Conservation (phyloP, 495 filamentous ascomycete species). For the Neurospora sp. region DNA sequence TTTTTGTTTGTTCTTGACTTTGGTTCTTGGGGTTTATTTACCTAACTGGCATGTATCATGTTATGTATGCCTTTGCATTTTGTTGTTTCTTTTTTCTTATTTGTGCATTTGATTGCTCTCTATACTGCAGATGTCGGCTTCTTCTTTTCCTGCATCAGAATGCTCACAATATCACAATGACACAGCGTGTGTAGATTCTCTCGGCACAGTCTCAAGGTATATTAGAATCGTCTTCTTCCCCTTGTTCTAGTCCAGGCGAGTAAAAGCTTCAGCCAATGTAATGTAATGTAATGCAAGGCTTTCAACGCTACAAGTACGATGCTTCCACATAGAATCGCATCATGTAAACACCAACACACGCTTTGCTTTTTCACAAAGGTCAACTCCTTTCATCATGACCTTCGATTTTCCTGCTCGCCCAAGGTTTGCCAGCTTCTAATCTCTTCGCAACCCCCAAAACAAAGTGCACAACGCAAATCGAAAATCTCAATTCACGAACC, state of each 20-base stretch:
- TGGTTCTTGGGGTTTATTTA: no score
- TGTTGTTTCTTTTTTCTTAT: no score
- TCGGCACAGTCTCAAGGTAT: no score
- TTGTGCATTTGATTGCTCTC: not conserved
- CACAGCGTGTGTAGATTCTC: not conserved
- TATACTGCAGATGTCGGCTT: not conserved
- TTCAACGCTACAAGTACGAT: not conserved
- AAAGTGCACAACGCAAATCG: not conserved
- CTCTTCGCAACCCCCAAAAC: not conserved
- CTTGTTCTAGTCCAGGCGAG: no score
- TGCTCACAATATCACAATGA: not conserved
- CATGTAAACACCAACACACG: not conserved
- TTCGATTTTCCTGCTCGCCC: not conserved
- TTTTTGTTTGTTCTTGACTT: no score
- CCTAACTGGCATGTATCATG: no score
- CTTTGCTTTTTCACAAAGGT: not conserved
- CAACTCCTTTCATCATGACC: not conserved
- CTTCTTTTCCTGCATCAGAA: not conserved
- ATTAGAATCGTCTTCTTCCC: no score
- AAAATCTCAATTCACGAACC: not conserved
- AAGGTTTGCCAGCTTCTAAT: not conserved
- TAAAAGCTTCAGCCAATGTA: no score
- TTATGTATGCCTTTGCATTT: no score
- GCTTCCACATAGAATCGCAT: not conserved
- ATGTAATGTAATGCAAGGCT: not conserved